These are phyloP conservation scores for Bidens hawaiensis DNA, from an alignment of 140 eudicot species.

Conservation along the genomic window DNA sequence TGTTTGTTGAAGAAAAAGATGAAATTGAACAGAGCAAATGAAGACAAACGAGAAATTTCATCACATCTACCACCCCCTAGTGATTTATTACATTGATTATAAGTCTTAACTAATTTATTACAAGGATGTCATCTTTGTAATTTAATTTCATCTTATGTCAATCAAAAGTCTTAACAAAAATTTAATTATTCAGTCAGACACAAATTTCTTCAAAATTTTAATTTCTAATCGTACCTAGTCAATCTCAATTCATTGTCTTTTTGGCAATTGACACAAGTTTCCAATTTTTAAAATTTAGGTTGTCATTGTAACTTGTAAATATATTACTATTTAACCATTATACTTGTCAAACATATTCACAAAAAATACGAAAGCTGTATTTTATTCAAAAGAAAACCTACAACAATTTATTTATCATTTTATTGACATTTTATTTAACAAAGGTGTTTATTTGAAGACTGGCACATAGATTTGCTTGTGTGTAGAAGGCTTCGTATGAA, in stretches of 20 bases:
- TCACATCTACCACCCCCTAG: too few species aligned
- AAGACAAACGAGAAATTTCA: too few species aligned
- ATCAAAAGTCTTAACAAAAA: neutral
- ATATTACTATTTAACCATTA: neutral
- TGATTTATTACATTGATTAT: too few species aligned
- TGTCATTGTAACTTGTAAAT: too few species aligned
- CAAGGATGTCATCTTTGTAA: too few species aligned
- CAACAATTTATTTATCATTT: neutral
- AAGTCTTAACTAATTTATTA: too few species aligned
- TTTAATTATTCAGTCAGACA: neutral
- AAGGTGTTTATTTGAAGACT: neutral
- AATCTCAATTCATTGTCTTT: too few species aligned
- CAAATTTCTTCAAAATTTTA: neutral
- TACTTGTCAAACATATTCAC: neutral
- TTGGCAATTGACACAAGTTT: too few species aligned
- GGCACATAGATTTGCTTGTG: conserved; percentile 18
- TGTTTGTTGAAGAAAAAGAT: too few species aligned
- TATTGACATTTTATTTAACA: neutral
- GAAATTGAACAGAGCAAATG: too few species aligned
- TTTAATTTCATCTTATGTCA: too few species aligned
- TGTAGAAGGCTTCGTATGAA: neutral
- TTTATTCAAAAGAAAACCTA: neutral
- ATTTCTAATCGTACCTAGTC: neutral
- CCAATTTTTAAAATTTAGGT: too few species aligned
- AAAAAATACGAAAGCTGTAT: neutral